Percentiles rank a stretch among this genome's conserved stretches.
These are phyloP conservation scores for Alternaria triticina DNA, from an alignment of 2,329 filamentous ascomycete genomes.

Conservation along the genomic window DNA sequence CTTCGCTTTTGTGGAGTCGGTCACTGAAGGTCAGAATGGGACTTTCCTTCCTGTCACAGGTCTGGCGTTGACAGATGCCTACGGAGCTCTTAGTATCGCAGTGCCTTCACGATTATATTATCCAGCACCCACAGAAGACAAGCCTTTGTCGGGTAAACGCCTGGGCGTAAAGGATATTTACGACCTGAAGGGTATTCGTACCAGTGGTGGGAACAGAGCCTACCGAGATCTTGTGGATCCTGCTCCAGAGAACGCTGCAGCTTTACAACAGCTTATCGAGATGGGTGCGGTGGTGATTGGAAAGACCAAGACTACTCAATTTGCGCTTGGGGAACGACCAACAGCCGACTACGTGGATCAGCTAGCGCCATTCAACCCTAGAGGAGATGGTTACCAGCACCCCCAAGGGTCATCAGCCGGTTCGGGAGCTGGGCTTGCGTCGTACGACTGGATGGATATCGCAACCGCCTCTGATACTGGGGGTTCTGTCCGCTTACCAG, in stretches of 20 bases:
- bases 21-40: conserved; percentile 16
- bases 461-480: conserved; percentile 20
- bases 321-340: conserved; percentile 46
- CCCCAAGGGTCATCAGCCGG: conserved; percentile 15
- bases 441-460: conserved; percentile 27
- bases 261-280: conserved; percentile 21
- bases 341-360: conserved; percentile 36
- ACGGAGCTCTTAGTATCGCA: conserved; percentile 13
- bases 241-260: conserved; percentile 4
- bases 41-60: conserved; percentile 17
- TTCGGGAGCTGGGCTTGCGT: conserved; percentile 12
- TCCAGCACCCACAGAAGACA: background rate
- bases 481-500: conserved; percentile 11
- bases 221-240: conserved; percentile 11
- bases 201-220: conserved; percentile 20
- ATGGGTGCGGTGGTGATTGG: conserved; percentile 53
- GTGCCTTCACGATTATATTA: conserved; percentile 24
- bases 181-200: conserved; percentile 18
- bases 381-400: conserved; percentile 34
- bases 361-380: conserved; percentile 38
- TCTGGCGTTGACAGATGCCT: conserved; percentile 11
- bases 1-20: conserved; percentile 14
- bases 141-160: conserved; percentile 15
- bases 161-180: conserved; percentile 28
- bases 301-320: conserved; percentile 58